These are phyloP conservation scores for Hypoxylon sp. DNA, from an alignment of 2,329 filamentous ascomycete genomes.

Conservation along the genomic window DNA sequence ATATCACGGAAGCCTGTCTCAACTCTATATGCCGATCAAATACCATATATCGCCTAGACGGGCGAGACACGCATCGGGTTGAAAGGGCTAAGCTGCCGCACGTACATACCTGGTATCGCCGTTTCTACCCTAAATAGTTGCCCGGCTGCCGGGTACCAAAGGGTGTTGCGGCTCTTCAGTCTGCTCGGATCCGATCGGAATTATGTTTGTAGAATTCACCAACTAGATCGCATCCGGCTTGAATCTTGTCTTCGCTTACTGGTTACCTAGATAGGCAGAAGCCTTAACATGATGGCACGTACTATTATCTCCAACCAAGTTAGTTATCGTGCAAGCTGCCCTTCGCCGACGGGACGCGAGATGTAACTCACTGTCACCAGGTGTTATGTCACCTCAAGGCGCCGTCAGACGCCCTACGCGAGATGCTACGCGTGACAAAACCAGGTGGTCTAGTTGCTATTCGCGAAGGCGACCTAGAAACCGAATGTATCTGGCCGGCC, in stretches of 20 bases:
- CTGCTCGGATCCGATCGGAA: neutral
- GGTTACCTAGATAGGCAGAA: neutral
- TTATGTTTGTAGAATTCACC: neutral
- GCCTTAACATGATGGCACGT: neutral
- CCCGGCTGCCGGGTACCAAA: constrained; percentile 4
- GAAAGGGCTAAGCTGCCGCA: neutral
- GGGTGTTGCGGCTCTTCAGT: neutral
- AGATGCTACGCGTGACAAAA: constrained; percentile 51
- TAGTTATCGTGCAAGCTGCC: constrained; percentile 40
- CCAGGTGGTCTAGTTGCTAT: constrained; percentile 49
- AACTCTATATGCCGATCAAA: constrained; percentile 1
- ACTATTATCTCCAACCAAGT: neutral
- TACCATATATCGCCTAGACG: neutral
- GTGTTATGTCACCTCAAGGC: constrained; percentile 46
- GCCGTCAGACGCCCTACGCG: constrained; percentile 43
- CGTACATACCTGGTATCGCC: neutral
- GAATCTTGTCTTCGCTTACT: neutral
- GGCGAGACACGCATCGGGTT: neutral
- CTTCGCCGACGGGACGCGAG: constrained; percentile 46
- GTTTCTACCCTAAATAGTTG: neutral
- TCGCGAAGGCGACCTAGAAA: constrained; percentile 52
- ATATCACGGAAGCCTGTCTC: neutral
- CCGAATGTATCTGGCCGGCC: constrained; percentile 38
- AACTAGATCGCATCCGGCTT: neutral
- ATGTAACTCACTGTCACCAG: constrained; percentile 50